Conservation (phyloP, 2,329 filamentous ascomycete species). For the Dactylellina drechsleri region DNA sequence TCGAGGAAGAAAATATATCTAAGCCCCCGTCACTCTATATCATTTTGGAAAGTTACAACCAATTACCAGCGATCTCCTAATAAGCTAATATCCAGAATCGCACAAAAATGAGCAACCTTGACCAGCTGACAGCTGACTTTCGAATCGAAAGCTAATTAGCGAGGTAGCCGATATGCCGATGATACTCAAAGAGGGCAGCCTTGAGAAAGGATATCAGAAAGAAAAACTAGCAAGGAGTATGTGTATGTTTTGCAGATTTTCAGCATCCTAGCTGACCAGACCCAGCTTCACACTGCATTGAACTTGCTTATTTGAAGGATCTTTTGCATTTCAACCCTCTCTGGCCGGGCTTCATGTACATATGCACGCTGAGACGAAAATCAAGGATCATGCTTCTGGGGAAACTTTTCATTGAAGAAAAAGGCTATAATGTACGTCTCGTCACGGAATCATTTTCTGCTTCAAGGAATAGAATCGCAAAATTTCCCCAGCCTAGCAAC, state of each 20-base stretch:
- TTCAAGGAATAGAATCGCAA: slow-evolving; percentile 1
- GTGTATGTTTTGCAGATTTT: slow-evolving; percentile 46
- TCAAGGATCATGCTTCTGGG: slow-evolving; percentile 47
- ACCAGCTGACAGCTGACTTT: slow-evolving; percentile 13
- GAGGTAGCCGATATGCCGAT: slow-evolving; percentile 13
- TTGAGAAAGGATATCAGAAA: slow-evolving; percentile 32
- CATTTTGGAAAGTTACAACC: too few relatives aligned
- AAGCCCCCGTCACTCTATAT: too few relatives aligned
- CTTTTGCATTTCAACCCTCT: background rate
- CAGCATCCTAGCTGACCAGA: slow-evolving; percentile 21
- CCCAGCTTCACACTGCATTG: slow-evolving; percentile 10
- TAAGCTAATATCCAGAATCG: background rate
- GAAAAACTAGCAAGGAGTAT: slow-evolving; percentile 20
- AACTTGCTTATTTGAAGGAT: slow-evolving; percentile 34
- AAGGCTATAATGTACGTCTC: slow-evolving; percentile 41
- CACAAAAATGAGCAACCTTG: background rate
- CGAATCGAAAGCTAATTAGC: background rate
- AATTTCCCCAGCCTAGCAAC: too few relatives aligned
- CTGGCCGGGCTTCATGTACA: slow-evolving; percentile 35
- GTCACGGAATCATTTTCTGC: slow-evolving; percentile 26
- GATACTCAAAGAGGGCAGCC: slow-evolving; percentile 5
- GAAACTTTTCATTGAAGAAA: slow-evolving; percentile 9
- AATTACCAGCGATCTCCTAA: too few relatives aligned
- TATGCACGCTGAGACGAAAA: slow-evolving; percentile 35
- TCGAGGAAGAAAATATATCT: too few relatives aligned